These are phyloP conservation scores for Voacanga thouarsii DNA, from an alignment of 257 asterid genomes.

Conservation along the genomic window DNA sequence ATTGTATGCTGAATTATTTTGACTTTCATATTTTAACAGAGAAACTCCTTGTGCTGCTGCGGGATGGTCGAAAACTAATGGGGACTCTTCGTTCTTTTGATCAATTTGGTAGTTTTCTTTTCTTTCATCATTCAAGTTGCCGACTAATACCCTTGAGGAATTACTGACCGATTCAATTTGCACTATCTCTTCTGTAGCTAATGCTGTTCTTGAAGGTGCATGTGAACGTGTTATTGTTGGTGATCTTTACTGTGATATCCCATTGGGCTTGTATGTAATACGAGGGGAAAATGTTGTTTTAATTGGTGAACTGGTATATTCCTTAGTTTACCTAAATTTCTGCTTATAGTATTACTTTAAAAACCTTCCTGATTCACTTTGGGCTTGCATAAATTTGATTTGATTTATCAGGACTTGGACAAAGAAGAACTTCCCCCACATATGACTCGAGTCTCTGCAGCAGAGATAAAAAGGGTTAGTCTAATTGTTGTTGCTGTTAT, in stretches of 20 bases:
- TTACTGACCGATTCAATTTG: neutral
- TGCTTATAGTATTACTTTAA: neutral
- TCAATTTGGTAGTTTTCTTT: conserved; percentile 38
- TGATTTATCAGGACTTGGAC: conserved; percentile 62
- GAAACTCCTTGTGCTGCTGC: conserved; percentile 44
- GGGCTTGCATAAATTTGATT: conserved; percentile 9
- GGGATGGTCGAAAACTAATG: conserved; percentile 48
- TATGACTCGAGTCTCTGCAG: conserved; percentile 69
- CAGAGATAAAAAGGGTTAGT: conserved; percentile 79
- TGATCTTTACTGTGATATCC: conserved; percentile 82
- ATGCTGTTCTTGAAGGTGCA: conserved; percentile 97
- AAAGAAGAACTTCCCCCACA: conserved; percentile 86
- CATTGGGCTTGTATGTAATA: conserved; percentile 83
- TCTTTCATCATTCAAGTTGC: conserved; percentile 9
- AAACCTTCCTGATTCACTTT: neutral
- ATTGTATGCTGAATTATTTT: neutral
- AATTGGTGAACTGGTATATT: conserved; percentile 91
- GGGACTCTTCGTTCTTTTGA: conserved; percentile 53
- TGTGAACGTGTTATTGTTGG: conserved; percentile 95
- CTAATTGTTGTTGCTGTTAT: neutral
- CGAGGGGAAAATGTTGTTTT: conserved; percentile 98
- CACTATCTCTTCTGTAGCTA: conserved; percentile 47
- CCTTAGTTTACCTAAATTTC: conserved; percentile 9
- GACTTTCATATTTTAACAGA: conserved; percentile 25
- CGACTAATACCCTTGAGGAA: neutral